Conservation (phyloP, 208 protist species). For the Trypanosoma platydactyli region DNA sequence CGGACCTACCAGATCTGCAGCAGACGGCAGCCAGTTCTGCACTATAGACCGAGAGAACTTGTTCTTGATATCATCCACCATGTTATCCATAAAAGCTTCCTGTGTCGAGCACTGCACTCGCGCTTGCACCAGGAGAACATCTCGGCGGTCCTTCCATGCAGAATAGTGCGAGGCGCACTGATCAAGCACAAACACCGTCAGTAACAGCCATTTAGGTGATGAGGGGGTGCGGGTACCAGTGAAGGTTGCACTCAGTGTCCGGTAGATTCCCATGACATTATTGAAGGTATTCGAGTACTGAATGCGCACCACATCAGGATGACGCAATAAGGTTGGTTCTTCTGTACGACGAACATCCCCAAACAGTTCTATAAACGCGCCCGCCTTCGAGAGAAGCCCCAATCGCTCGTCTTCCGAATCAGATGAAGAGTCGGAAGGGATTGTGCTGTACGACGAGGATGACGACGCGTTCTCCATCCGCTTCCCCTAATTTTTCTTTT, state of each 20-base stretch:
- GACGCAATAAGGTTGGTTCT: conserved; percentile 29
- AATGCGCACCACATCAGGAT: conserved; percentile 49
- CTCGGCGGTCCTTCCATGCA: conserved; percentile 70
- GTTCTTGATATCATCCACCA: not conserved
- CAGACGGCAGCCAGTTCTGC: conserved; percentile 22
- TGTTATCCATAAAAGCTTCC: conserved; percentile 14
- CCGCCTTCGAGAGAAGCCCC: conserved; percentile 38
- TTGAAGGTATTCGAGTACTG: conserved; percentile 49
- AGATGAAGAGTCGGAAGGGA: conserved; percentile 1
- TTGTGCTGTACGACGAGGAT: conserved; percentile 2
- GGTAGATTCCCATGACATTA: conserved; percentile 58
- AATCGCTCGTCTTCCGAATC: conserved; percentile 28
- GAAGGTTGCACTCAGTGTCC: conserved; percentile 35
- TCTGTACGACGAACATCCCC: conserved; percentile 33
- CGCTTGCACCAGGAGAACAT: conserved; percentile 43
- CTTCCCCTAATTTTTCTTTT: not conserved
- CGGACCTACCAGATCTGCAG: conserved; percentile 4
- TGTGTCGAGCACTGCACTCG: conserved; percentile 31
- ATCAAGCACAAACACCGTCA: conserved; percentile 55
- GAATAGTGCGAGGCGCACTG: conserved; percentile 69
- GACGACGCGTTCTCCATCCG: not conserved
- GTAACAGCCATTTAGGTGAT: conserved; percentile 63
- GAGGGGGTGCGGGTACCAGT: conserved; percentile 18
- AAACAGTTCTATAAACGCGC: conserved; percentile 36
- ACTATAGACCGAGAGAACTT: not conserved